Conservation (phyloP, 768 basidiomycete species). For the Tulasnella sp. region DNA sequence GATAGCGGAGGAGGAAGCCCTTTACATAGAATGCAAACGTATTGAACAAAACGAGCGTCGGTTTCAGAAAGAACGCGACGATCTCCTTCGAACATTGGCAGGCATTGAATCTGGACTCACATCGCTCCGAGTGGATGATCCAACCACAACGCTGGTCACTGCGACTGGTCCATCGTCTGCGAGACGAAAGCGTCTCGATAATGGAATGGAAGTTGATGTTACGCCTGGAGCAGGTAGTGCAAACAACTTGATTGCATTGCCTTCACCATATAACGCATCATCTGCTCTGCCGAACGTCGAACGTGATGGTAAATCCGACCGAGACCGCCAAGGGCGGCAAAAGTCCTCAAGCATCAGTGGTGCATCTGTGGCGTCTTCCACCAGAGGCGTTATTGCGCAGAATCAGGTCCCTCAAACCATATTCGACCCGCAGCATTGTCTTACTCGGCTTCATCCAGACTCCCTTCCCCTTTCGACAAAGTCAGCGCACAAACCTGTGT, state of each 20-base stretch:
- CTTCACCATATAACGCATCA: conserved; percentile 11
- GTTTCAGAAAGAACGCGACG: conserved; percentile 81
- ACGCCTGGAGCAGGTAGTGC: background rate
- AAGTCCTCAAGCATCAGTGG: conserved; percentile 9
- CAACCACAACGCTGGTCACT: background rate
- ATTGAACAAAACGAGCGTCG: conserved; percentile 83
- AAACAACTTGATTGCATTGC: conserved; percentile 13
- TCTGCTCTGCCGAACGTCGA: conserved; percentile 2
- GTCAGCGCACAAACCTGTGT: conserved; percentile 62
- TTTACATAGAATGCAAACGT: conserved; percentile 88
- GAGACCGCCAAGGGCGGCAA: background rate
- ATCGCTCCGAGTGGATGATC: conserved; percentile 26
- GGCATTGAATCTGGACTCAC: conserved; percentile 82
- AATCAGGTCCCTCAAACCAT: conserved; percentile 6
- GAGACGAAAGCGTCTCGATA: conserved; percentile 7
- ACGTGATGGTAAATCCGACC: too few relatives aligned
- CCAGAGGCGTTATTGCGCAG: background rate
- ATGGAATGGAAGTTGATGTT: conserved; percentile 8
- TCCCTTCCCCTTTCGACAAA: conserved; percentile 47
- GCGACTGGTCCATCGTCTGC: background rate
- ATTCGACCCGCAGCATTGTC: conserved; percentile 11
- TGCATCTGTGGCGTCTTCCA: background rate
- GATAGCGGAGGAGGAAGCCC: conserved; percentile 87
- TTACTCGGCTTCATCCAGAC: conserved; percentile 16
- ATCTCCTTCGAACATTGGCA: conserved; percentile 66